phyloP scores from a whole-genome alignment of 176 grass and related monocot genomes.

The Bonia amplexicaulis region DNA sequence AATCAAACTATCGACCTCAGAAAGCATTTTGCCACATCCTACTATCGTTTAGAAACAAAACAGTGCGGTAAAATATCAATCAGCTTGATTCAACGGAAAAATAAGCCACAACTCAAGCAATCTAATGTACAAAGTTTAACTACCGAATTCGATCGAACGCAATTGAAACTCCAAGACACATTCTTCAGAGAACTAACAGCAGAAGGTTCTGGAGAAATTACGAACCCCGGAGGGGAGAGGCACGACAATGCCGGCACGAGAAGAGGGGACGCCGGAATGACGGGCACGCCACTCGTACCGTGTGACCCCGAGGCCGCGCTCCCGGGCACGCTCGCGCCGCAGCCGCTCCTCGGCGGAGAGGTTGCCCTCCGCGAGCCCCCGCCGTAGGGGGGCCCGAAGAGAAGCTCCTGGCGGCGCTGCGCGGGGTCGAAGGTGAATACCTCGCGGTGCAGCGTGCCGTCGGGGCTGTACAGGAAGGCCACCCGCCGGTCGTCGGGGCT shows the following conservation, averaged over 20 bases:
- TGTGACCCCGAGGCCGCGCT: conserved; percentile 89
- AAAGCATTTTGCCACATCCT: background rate
- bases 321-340: conserved; percentile 76
- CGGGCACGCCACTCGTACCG: conserved; percentile 78
- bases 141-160: background rate
- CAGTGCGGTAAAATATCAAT: background rate
- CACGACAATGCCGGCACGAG: conserved; percentile 64
- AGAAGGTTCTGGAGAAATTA: conserved; percentile 8
- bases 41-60: background rate
- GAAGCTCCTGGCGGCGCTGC: conserved; percentile 55
- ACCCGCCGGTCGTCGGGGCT: conserved; percentile 81
- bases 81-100: background rate
- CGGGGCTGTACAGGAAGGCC: conserved; percentile 75
- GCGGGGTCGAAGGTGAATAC: conserved; percentile 65
- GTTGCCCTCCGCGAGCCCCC: conserved; percentile 84
- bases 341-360: conserved; percentile 83
- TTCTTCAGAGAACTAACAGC: background rate
- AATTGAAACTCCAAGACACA: background rate
- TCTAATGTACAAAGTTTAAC: background rate
- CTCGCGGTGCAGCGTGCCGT: conserved; percentile 76
- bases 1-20: background rate
- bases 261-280: conserved; percentile 13
- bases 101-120: background rate
- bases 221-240: conserved; percentile 84
- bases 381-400: conserved; percentile 71